Percentiles rank a stretch among this genome's conserved stretches.
These are phyloP conservation scores for Phanerochaete carnosa DNA, from an alignment of 768 basidiomycete species.

Conservation along the genomic window DNA sequence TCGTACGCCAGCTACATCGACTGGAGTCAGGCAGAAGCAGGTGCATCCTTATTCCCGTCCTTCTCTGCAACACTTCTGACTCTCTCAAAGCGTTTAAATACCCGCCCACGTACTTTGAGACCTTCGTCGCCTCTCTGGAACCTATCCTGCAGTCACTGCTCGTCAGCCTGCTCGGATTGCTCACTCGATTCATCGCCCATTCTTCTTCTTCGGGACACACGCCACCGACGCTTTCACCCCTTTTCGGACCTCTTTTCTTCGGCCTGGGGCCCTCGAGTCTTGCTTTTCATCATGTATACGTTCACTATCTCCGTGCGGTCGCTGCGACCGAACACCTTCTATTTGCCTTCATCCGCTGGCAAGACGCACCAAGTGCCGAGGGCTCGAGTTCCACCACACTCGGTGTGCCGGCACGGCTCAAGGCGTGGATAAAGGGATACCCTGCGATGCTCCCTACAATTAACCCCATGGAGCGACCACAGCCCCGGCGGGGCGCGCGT, in stretches of 20 bases:
- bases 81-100: conserved; percentile 52
- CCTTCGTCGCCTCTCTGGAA: conserved; percentile 55
- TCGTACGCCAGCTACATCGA: conserved; percentile 81
- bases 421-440: conserved; percentile 90
- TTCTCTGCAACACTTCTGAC: conserved; percentile 10
- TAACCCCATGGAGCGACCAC: conserved; percentile 48
- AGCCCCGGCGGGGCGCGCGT: conserved; percentile 72
- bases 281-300: conserved; percentile 56
- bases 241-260: conserved; percentile 89
- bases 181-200: conserved; percentile 80
- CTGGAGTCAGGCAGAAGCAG: conserved; percentile 80
- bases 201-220: conserved; percentile 85
- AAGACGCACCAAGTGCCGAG: conserved; percentile 44
- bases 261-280: conserved; percentile 60
- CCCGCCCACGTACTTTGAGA: conserved; percentile 68
- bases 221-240: conserved; percentile 82
- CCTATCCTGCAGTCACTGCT: conserved; percentile 58
- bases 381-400: conserved; percentile 50
- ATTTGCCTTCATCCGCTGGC: conserved; percentile 86
- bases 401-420: conserved; percentile 80
- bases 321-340: conserved; percentile 91
- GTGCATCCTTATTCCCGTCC: conserved; percentile 42
- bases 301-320: conserved; percentile 74
- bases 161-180: conserved; percentile 71
- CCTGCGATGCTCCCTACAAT: conserved; percentile 73